Percentiles rank a stretch among this genome's conserved stretches.
phyloP scores from a whole-genome alignment of 2,329 filamentous ascomycete genomes.

The Colletotrichum sp. region DNA sequence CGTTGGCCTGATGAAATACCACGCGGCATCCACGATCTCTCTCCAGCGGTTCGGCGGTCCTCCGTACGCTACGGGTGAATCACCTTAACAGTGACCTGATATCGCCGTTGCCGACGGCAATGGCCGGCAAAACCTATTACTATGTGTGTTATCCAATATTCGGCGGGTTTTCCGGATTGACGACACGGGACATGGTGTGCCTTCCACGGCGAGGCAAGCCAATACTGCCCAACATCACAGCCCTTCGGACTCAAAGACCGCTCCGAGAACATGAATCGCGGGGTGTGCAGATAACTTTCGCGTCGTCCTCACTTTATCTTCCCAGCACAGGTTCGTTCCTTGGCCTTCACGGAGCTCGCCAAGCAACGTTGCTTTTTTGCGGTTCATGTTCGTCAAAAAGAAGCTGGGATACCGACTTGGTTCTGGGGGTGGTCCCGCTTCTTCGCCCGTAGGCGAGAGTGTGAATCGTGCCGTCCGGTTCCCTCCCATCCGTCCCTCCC shows the following conservation, averaged over 20 bases:
- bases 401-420: background rate
- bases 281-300: background rate
- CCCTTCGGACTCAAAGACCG: background rate
- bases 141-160: background rate
- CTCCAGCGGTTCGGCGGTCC: background rate
- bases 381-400: background rate
- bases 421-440: background rate
- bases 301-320: background rate
- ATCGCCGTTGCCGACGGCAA: background rate
- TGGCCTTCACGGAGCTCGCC: background rate
- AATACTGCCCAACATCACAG: background rate
- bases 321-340: background rate
- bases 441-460: background rate
- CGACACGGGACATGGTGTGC: background rate
- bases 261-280: background rate
- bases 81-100: background rate
- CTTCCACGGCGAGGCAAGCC: background rate
- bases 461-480: background rate
- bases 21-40: background rate
- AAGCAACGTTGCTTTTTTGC: conserved; percentile 3
- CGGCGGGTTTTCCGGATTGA: background rate
- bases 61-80: background rate
- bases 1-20: background rate
- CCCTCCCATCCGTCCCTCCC: background rate
- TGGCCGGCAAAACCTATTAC: background rate